phyloP scores from a whole-genome alignment of 225 moss, liverwort and hornwort species.

The Polytrichum commune region DNA sequence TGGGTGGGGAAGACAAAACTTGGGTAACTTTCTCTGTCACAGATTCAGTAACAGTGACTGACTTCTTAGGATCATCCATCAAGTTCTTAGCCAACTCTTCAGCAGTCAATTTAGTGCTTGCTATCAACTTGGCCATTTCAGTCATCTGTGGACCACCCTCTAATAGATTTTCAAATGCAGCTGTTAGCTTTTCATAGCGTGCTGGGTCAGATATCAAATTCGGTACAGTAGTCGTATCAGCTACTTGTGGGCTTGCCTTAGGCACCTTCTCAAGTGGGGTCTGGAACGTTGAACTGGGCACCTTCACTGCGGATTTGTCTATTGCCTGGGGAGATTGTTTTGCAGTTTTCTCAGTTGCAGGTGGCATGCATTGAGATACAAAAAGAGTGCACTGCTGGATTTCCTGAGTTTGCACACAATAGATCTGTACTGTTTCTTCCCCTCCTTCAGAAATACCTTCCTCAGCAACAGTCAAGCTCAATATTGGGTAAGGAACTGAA shows the following conservation, averaged over 20 bases:
- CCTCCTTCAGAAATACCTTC: constrained; percentile 74
- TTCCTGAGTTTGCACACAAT: constrained; percentile 94
- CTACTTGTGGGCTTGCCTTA: constrained; percentile 20
- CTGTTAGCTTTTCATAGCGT: constrained; percentile 42
- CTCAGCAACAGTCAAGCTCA: constrained; percentile 86
- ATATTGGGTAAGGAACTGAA: constrained; percentile 83
- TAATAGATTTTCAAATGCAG: constrained; percentile 38
- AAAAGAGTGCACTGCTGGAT: constrained; percentile 94
- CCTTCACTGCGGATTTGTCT: constrained; percentile 50
- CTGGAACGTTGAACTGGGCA: constrained; percentile 28
- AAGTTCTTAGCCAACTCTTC: constrained; percentile 34
- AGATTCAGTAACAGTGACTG: constrained; percentile 17
- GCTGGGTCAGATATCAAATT: constrained; percentile 45
- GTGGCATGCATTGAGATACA: constrained; percentile 74
- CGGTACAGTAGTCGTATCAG: constrained; percentile 30
- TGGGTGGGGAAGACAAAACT: constrained; percentile 24
- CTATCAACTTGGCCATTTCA: constrained; percentile 44
- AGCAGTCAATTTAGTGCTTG: constrained; percentile 32
- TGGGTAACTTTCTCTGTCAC: constrained; percentile 27
- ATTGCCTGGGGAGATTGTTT: constrained; percentile 38
- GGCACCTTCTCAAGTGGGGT: constrained; percentile 38
- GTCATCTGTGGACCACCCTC: constrained; percentile 45
- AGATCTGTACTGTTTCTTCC: constrained; percentile 86
- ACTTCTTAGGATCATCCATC: constrained; percentile 31
- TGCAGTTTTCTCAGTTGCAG: constrained; percentile 47